These are phyloP conservation scores for Sclerotinia minor DNA, from an alignment of 2,329 filamentous ascomycete genomes.

Conservation along the genomic window DNA sequence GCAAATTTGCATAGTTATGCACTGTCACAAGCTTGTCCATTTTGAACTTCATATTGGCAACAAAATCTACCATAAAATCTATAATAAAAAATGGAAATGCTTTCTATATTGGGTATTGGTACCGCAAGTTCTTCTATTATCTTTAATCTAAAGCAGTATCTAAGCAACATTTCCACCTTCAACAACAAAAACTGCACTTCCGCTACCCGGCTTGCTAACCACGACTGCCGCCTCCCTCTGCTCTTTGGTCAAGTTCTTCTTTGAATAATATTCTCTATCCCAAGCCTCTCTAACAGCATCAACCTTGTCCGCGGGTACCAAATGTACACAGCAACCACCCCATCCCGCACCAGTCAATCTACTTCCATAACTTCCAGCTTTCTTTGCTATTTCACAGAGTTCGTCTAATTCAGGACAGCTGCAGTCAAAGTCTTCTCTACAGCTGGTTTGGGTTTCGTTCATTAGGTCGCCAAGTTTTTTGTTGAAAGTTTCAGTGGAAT, in stretches of 20 bases:
- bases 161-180: constrained; percentile 28
- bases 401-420: constrained; percentile 90
- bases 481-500: constrained; percentile 61
- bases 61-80: too few relatives aligned
- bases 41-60: too few relatives aligned
- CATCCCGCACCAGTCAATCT: constrained; percentile 91
- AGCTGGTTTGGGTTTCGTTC: constrained; percentile 87
- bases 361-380: constrained; percentile 79
- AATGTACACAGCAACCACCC: constrained; percentile 94
- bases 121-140: neutral
- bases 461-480: constrained; percentile 74
- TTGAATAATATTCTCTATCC: constrained; percentile 78
- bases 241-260: constrained; percentile 64
- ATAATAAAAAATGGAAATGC: neutral
- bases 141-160: constrained; percentile 1
- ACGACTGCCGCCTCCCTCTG: constrained; percentile 79
- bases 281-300: constrained; percentile 74
- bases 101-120: constrained; percentile 8
- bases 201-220: constrained; percentile 82
- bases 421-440: constrained; percentile 85
- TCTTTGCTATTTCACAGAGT: constrained; percentile 76
- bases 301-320: constrained; percentile 82
- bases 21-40: too few relatives aligned
- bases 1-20: neutral
- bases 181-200: constrained; percentile 57